These are phyloP conservation scores for Falciphora oryzae DNA, from an alignment of 2,329 filamentous ascomycete genomes.

Conservation along the genomic window DNA sequence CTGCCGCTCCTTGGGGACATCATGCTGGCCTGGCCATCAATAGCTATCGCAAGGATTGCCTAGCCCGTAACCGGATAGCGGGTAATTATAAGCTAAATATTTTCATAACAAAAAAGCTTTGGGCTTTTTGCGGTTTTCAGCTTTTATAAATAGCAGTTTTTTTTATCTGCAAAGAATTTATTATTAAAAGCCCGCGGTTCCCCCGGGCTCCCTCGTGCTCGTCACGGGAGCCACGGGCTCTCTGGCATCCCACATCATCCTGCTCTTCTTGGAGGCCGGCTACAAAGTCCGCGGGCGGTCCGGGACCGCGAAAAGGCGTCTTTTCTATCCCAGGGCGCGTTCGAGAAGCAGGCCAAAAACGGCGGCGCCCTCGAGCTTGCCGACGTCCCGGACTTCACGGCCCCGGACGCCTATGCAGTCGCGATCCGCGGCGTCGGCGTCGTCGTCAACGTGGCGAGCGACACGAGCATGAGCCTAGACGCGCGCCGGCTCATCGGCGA, in stretches of 20 bases:
- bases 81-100: no score
- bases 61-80: no score
- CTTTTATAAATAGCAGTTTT: no score
- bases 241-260: conserved; percentile 9
- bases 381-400: conserved; percentile 27
- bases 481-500: conserved; percentile 32
- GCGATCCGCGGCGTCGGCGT: conserved; percentile 25
- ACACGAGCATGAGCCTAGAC: conserved; percentile 27
- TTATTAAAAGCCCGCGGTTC: background rate
- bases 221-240: conserved; percentile 11
- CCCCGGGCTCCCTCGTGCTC: conserved; percentile 8
- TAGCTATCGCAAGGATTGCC: no score
- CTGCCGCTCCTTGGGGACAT: no score
- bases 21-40: no score
- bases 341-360: conserved; percentile 27
- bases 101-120: no score
- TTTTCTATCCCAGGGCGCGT: conserved; percentile 14
- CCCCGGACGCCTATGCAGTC: conserved; percentile 20
- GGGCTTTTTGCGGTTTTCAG: no score
- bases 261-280: conserved; percentile 20
- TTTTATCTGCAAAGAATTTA: no score
- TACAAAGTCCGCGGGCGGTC: conserved; percentile 40
- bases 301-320: conserved; percentile 27
- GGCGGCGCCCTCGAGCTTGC: conserved; percentile 27
- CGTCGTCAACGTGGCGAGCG: conserved; percentile 33